Base-by-base conservation (phyloP, 345 rosid genomes). In the Jatropha curcas region DNA sequence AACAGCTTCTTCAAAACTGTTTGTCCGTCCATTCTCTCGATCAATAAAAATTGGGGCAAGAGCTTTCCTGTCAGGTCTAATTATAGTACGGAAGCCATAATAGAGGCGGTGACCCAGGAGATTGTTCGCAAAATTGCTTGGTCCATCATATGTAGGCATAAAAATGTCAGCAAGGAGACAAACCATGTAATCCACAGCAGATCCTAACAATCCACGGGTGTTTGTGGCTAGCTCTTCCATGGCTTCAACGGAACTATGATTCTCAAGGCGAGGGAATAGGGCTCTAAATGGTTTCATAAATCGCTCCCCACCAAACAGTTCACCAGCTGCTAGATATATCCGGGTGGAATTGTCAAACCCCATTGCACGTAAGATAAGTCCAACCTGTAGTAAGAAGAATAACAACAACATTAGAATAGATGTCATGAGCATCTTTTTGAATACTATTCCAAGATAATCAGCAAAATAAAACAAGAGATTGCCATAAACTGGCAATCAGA, bases 141-240 rank as follows among this genome's bases (percentile, higher is more conserved):
- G 99, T 68, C 99, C 99, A 64, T 95, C 99, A 67, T 95, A 95
- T 53, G 99, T 95, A 75, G 98, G 98, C 97, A 95, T 86, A 70
- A 95, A 95, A 67, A 95, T 91, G 82, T 93, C 97, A 14, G 98
- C 90, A 31, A 93, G 96, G 33, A 96, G 92, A 82, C 99, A 93
- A 60, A 96, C 98, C 97, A 96, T 93, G 86, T 96, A 96, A 91
- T 96, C 99, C 69, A 96, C 99, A 67, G 98, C 99, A 64, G 99
- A 96, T 46, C 99, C 99, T 77, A 91, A 56, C 74, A 96, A 82
- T 22, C 99, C 99, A 37, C 56, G 86, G 43, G 84, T 79, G 70
- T 87, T 88, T 33, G 86, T 72, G 62, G 80, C 79, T 17, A 90
- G 85, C 71, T 96, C 99, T 81, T 89, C 99, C 0, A 88, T 79